A percentile compares a stretch with the other conserved stretches of the same genome.
phyloP scores from a whole-genome alignment of 208 protist genomes.

The Endotrypanum monterogeii region DNA sequence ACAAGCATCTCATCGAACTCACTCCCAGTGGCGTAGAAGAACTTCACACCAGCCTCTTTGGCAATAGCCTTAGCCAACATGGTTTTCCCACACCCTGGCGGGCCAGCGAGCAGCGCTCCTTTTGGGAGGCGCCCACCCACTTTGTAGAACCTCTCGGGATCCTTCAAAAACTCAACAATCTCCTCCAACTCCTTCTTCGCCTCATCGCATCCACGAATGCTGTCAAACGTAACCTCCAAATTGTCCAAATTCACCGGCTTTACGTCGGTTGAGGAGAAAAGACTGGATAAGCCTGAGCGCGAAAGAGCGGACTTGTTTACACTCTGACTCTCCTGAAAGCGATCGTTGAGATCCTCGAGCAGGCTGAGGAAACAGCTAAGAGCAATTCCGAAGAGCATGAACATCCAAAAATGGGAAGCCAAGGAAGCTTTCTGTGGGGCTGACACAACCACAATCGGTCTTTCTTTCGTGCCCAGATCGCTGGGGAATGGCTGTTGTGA shows the following conservation, averaged over 20 bases:
- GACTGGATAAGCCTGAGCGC: constrained; percentile 28
- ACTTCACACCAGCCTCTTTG: constrained; percentile 94
- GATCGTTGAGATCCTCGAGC: constrained; percentile 29
- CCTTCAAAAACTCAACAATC: constrained; percentile 94
- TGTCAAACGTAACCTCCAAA: constrained; percentile 85
- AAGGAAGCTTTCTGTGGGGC: constrained; percentile 70
- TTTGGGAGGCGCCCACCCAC: constrained; percentile 96
- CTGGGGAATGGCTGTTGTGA: constrained; percentile 23
- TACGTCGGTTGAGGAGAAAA: constrained; percentile 63
- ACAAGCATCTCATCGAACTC: constrained; percentile 99
- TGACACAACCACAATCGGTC: constrained; percentile 79
- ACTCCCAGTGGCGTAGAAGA: constrained; percentile 95
- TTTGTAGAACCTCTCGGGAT: constrained; percentile 93
- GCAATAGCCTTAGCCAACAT: constrained; percentile 93
- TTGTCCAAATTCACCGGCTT: constrained; percentile 79
- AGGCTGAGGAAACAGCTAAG: constrained; percentile 61
- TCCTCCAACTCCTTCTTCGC: constrained; percentile 93
- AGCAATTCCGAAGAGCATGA: constrained; percentile 76
- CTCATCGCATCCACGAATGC: constrained; percentile 90
- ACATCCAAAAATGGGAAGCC: constrained; percentile 64
- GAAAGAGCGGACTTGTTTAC: constrained; percentile 30
- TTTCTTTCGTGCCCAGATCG: constrained; percentile 75
- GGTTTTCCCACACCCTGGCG: constrained; percentile 98
- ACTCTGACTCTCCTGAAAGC: constrained; percentile 39
- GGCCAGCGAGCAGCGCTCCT: constrained; percentile 96